Base-by-base conservation (phyloP, 495 filamentous ascomycete species). In the Lophium mytilinum region DNA sequence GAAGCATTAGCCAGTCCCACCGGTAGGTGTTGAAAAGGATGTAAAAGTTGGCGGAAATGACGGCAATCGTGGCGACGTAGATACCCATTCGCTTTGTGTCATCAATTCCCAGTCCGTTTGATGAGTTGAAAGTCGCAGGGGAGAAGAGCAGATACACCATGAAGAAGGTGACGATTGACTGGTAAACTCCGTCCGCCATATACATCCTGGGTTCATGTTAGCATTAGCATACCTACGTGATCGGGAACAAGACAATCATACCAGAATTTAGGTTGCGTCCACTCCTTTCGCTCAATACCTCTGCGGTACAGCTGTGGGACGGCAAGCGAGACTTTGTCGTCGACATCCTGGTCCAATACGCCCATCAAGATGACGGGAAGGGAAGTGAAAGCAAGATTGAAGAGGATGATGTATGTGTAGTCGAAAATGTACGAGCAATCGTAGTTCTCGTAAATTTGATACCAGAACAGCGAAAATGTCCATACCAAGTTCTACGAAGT, bases 401-500 rank as follows among this genome's bases (percentile, higher is more conserved):
- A 93, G 57, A 96, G 74, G 50, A 97, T 77, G 64, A 97, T 93
- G 72, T 97, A 99, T 18, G 89, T 95, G 73, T 96, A 96, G 66
- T 99, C 94, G 74, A 92, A 95, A 51, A 96, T 83, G 71, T 97
- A 97, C 21, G 90, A 87, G 64, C 90, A 86, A 73, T 99, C 94
- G 68, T 93, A 96, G 71, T 93, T 85, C 79, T 87, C 89, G 73
- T 86, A 97, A 53, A 93, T 86, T 70, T 93, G 91, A 74, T 88
- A 99, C 94, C 93, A 99, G 78, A 97, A 95, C 52, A 99, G 85
- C 21, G 89, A 82, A 65, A 96, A 89, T 14, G 90, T 96, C 94
- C 94, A 99, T 49, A 97, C 85, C 73, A 99, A 85, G 74, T 96
- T 97, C 87, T 86, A 47, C 24, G 49, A 0, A 17, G 10, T 7